Evolutionary conservation across 2,329 filamentous ascomycete species (phyloP), one percentile per base, ranked within the genome.

Genomic region (Clarireedia paspali): DNA sequence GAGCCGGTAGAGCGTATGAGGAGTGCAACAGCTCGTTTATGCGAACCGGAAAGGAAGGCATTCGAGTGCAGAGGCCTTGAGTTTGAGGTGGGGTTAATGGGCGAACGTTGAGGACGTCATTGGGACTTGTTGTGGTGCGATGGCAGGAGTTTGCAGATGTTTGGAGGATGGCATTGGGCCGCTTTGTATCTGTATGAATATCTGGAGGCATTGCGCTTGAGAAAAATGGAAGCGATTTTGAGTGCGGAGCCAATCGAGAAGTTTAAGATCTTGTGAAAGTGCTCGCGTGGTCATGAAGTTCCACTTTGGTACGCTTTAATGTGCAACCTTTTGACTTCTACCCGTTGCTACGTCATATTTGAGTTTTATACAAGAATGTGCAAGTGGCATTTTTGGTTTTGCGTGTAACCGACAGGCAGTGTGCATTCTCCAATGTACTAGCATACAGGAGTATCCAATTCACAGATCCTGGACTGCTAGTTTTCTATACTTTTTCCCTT

Each of bases 1-100:
- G 95, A 71, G 91, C 91, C 62, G 94, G 94, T 68, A 85, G 95
- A 69, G 94, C 94, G 57, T 99, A 95, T 79, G 94, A 99, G 75
- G 94, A 99, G 79, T 96, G 94, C 76, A 96, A 99, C 78, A 59
- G 59, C 26, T 66, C 64, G 47, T 70, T 70, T 59, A 60, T 68
- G 53, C 64, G 63, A 59, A 61, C 61, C 40, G 63, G 63, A 20
- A 67, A 64, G 61, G 66, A 67, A 50, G 64, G 66, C 24, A 50
- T 67, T 49, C 62, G 66, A 56, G 55, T 65, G 48, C 58, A 63
- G n/a, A 61, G 66, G 61, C 64, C 66, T 46, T 68, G 59, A 57
- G 47, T 38, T 34, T 47, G 44, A 26, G 44, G 44, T 47, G 44
- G 39, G 23, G 23, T 24, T 30, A 55, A 54, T 39, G 60, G 61